Evolutionary conservation across 2,329 filamentous ascomycete genomes (phyloP), one percentile per base, ranked within the genome.

Genomic region (Leptographium wingfieldii): DNA sequence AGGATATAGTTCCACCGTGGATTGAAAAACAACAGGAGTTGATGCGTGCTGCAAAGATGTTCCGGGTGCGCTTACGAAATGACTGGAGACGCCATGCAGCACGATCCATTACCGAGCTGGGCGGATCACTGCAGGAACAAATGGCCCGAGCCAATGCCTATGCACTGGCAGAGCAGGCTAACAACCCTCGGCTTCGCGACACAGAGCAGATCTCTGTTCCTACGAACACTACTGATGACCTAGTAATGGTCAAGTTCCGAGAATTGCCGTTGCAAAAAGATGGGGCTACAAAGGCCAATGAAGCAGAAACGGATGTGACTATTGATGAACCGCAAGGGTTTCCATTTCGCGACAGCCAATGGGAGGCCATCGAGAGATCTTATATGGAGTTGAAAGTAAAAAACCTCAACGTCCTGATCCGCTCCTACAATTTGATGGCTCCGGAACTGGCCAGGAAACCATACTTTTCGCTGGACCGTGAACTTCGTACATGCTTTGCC

Each of bases 21-120:
- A 97, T 99, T 62, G 94, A 99, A 73, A 97, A 96, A 73, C 94
- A 99, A 71, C 92, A 97, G 69, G 91, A 96, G 67, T 76, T 97
- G 6, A 80, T 84, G 12, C 84, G 82, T 62, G 81, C 88, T 0
- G 80, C 85, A 1, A 80, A 77, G 14, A 77, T 79, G 1, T 96
- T 99, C 69, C 81, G 94, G 2, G 74, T 77, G 2, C 77, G 90
- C n/a, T 69, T 97, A 62, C 78, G 92, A 43, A 82, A 79, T 49
- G 90, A 95, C 66, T 97, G 92, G 92, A 85, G 82, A 69, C 80
- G 91, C 43, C 89, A 95, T 71, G 90, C 88, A 5, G 85, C 90
- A 1, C 77, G 89, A 56, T 80, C 85, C 66, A 95, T 97, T 65
- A 79, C 91, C 1, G 87, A 87, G 61, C 78, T 79, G 60, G 92